Percentiles rank a stretch among this genome's conserved stretches.
Evolutionary conservation across 495 filamentous ascomycete genomes (phyloP).

Genomic region (Hyaloscypha variabilis): DNA sequence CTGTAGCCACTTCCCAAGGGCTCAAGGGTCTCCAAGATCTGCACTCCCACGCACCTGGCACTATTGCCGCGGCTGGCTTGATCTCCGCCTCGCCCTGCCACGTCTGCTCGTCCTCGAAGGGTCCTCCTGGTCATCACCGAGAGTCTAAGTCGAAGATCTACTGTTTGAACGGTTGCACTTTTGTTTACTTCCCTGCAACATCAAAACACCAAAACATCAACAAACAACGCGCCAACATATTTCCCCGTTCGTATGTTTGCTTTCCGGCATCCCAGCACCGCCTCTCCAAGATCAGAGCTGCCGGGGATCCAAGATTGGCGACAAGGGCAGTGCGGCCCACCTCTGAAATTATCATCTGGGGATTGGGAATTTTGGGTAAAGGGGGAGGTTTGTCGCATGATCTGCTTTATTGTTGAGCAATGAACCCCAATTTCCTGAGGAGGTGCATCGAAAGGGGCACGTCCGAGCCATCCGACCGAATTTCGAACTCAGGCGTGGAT

Average conservation of each 20-base stretch:
- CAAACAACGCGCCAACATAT: conserved; percentile 3
- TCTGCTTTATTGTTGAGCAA: neutral
- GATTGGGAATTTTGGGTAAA: conserved; percentile 3
- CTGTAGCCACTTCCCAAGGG: too few species aligned
- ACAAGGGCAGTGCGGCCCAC: conserved; percentile 3
- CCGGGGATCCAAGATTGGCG: conserved; percentile 22
- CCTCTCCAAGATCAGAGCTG: conserved; percentile 7
- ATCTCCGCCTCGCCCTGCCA: neutral
- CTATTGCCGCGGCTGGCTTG: neutral
- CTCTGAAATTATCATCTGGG: neutral
- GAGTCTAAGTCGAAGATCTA: too few species aligned
- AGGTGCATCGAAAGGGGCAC: too few species aligned
- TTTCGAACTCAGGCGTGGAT: neutral
- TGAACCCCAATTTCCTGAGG: conserved; percentile 1
- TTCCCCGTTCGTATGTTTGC: conserved; percentile 13
- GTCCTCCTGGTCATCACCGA: neutral
- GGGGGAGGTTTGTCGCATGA: conserved; percentile 5
- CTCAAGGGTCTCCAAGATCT: neutral
- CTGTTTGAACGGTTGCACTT: too few species aligned
- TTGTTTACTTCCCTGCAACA: conserved; percentile 2
- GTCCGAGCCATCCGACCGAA: conserved; percentile 9
- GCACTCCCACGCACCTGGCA: neutral
- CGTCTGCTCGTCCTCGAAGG: neutral
- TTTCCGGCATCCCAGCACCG: conserved; percentile 13
- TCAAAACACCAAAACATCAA: conserved; percentile 6